Conservation (phyloP, 139 green algal genomes). For the Yamagishiella unicocca region DNA sequence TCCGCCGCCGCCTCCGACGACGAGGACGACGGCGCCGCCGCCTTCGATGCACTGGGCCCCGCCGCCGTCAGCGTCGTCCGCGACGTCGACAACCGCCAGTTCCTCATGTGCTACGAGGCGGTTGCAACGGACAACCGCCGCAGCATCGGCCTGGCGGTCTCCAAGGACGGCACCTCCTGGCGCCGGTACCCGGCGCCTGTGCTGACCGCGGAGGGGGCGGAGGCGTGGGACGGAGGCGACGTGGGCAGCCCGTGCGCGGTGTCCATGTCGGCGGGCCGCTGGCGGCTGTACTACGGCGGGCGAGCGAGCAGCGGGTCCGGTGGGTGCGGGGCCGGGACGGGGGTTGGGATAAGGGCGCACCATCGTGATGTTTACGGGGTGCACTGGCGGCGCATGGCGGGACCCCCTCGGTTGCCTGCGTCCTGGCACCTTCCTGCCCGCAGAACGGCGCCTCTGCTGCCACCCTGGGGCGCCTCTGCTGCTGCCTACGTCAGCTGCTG, state of each 20-base stretch:
- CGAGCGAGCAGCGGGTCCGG: background rate
- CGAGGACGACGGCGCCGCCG: background rate
- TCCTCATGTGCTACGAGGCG: conserved; percentile 94
- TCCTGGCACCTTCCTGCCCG: background rate
- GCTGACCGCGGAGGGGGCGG: conserved; percentile 13
- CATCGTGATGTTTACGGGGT: background rate
- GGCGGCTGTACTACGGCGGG: conserved; percentile 90
- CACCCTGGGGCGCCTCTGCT: background rate
- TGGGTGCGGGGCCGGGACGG: background rate
- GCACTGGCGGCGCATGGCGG: no score
- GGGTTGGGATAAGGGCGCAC: background rate
- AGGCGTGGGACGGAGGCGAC: conserved; percentile 80
- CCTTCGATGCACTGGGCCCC: conserved; percentile 76
- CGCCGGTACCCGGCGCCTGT: conserved; percentile 55
- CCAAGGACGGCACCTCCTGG: conserved; percentile 79
- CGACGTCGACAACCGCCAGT: conserved; percentile 82
- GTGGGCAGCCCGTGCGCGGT: conserved; percentile 88
- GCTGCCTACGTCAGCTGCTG: background rate
- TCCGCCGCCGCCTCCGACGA: conserved; percentile 10
- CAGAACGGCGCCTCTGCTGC: background rate
- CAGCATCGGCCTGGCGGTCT: conserved; percentile 86
- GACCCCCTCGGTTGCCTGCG: no score
- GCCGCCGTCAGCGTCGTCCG: conserved; percentile 67
- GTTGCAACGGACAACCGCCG: conserved; percentile 75
- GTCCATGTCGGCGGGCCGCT: conserved; percentile 82